These are phyloP conservation scores for Yarrowia porcina DNA, from an alignment of 805 yeast genomes.

Conservation along the genomic window DNA sequence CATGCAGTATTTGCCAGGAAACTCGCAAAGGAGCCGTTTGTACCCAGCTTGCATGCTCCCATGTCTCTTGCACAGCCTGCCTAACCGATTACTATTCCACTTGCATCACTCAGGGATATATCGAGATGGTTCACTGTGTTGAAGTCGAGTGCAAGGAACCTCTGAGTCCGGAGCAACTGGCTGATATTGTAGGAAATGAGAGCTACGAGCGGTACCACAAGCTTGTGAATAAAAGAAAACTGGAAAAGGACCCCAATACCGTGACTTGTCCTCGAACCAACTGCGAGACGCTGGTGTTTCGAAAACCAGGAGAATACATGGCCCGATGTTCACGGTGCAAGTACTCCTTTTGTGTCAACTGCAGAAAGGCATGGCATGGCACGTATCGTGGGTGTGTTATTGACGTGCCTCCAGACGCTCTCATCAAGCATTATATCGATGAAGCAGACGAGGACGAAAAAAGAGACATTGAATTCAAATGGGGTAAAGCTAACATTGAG, in stretches of 20 bases:
- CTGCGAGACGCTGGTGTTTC: not conserved
- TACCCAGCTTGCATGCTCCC: not conserved
- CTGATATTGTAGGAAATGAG: not conserved
- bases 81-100: not conserved
- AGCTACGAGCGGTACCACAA: not conserved
- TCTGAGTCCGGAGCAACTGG: not conserved
- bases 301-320: conserved; percentile 11
- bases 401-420: not conserved
- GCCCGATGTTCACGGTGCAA: not conserved
- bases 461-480: not conserved
- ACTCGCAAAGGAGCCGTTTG: not conserved
- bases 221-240: not conserved
- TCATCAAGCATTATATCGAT: not conserved
- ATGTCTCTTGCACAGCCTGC: conserved; percentile 1
- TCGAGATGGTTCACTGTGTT: conserved; percentile 10
- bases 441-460: conserved; percentile 7
- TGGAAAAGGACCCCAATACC: not conserved
- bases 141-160: conserved; percentile 14
- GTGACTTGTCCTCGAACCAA: not conserved
- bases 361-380: conserved; percentile 22
- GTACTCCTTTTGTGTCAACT: conserved; percentile 21
- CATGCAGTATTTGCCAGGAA: conserved; percentile 2
- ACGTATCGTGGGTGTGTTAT: not conserved
- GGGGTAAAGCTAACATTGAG: conserved; percentile 13
- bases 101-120: conserved; percentile 7